These are phyloP conservation scores for Knoxia roxburghii DNA, from an alignment of 257 asterid species.

Conservation along the genomic window DNA sequence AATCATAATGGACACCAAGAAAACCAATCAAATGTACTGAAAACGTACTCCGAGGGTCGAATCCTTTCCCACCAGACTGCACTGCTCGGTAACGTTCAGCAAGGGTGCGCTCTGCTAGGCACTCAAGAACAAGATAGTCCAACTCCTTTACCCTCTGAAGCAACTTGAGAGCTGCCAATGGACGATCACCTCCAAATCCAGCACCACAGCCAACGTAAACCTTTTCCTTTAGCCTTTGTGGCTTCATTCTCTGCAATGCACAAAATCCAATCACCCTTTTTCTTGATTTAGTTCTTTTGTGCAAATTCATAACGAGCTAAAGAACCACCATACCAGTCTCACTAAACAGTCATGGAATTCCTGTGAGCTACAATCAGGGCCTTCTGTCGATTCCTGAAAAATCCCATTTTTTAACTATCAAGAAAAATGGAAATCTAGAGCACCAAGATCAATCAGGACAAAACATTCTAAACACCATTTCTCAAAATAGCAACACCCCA, in stretches of 20 bases:
- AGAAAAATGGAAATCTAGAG: background rate
- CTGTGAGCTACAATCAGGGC: slow-evolving; percentile 21
- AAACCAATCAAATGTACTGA: slow-evolving; percentile 3
- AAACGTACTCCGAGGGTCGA: slow-evolving; percentile 87
- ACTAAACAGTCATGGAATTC: slow-evolving; percentile 52
- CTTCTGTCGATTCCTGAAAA: slow-evolving; percentile 35
- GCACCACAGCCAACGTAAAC: slow-evolving; percentile 92
- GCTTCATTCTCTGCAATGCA: slow-evolving; percentile 57
- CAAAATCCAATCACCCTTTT: background rate
- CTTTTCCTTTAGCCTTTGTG: slow-evolving; percentile 67
- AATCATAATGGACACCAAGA: background rate
- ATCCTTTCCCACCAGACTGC: slow-evolving; percentile 73
- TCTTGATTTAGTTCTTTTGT: background rate
- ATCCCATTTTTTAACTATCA: slow-evolving; percentile 1
- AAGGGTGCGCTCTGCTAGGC: slow-evolving; percentile 98
- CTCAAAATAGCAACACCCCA: background rate
- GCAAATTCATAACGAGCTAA: background rate
- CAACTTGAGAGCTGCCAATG: slow-evolving; percentile 79
- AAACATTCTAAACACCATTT: slow-evolving; percentile 1
- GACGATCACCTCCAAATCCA: slow-evolving; percentile 96
- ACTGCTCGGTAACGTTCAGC: slow-evolving; percentile 71
- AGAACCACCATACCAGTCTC: slow-evolving; percentile 47
- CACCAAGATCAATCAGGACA: background rate
- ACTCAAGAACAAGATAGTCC: slow-evolving; percentile 85
- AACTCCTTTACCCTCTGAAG: slow-evolving; percentile 70